Base-by-base conservation (phyloP, 805 yeast species). In the Cyberlindnera maclurae region DNA sequence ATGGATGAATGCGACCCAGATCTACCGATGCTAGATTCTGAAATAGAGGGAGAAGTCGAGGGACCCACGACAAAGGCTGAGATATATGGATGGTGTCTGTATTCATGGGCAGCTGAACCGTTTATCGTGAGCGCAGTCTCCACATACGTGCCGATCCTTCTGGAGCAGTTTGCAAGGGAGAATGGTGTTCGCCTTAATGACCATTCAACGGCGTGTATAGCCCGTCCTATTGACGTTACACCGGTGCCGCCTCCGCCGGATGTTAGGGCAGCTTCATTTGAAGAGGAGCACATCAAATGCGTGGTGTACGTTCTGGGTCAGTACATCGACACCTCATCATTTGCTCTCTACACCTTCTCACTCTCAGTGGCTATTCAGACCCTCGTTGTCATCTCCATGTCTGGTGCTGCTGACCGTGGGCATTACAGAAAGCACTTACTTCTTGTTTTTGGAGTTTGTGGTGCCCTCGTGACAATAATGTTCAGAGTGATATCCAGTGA, bases 111-210 rank as follows among this genome's bases (percentile, higher is more conserved):
- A 1, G 75, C 84, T 15, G 94, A 83, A 55, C 93, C 93, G 0
- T 84, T 82, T 52, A 71, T 82, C 4, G 93, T 83, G 7, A 77
- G 85, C 29, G 88, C 82, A 2, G 81, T 84, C 5, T 81, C 89
- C 0, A 82, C 90, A 0, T 84, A 81, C 55, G 80, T 83, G 5
- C 93, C 93, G 0, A 59, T 84, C 13, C 57, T 83, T 6, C 59
- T 83, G 24, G 88, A 83, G 44, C 82, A 79, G 49, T 69, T 79
- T 43, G 94, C 89, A 0, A 67, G 88, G 16, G 75, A 71, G 32
- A 82, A 79, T 53, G 90, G 87, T 18, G 90, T 84, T 8, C 54
- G 69, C 41, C 60, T 71, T 5, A 64, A 65, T 30, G 87, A 83
- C 54, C 82, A 74, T 44, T 41, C 71, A 2, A 63, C 71, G 11